Conservation (phyloP, 2,329 filamentous ascomycete species). For the Aspergillus glaucus region DNA sequence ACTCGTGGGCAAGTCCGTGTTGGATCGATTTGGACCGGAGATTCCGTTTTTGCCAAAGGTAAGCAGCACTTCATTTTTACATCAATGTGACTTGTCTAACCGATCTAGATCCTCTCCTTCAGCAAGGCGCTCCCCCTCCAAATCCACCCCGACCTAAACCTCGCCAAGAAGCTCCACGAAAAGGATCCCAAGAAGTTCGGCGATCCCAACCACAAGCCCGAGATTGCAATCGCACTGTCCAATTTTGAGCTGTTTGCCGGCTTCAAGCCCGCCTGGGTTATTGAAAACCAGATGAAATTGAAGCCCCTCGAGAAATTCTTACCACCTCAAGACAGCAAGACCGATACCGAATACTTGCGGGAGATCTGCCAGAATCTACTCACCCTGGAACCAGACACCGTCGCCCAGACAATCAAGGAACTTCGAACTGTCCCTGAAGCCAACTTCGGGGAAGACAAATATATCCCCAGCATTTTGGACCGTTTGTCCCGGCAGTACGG, state of each 20-base stretch:
- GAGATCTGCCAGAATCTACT: conserved; percentile 52
- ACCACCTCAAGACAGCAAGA: conserved; percentile 38
- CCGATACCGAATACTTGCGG: conserved; percentile 54
- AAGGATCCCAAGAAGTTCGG: conserved; percentile 60
- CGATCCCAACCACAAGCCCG: conserved; percentile 72
- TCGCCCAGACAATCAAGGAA: conserved; percentile 48
- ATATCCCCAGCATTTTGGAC: conserved; percentile 60
- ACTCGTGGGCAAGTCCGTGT: conserved; percentile 57
- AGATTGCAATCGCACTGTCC: conserved; percentile 66
- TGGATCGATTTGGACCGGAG: conserved; percentile 57
- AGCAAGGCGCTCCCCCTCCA: conserved; percentile 68
- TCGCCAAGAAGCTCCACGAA: conserved; percentile 58
- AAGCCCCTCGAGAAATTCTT: conserved; percentile 51
- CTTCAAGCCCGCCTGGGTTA: conserved; percentile 60
- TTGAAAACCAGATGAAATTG: conserved; percentile 53
- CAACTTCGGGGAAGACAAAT: conserved; percentile 47
- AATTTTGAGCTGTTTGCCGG: conserved; percentile 72
- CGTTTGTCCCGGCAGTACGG: conserved; percentile 61
- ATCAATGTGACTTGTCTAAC: neutral
- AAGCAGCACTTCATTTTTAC: neutral
- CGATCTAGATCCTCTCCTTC: conserved; percentile 60
- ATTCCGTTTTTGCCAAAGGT: conserved; percentile 69
- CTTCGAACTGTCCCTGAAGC: conserved; percentile 46
- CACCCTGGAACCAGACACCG: conserved; percentile 44
- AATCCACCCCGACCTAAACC: conserved; percentile 64